phyloP scores from a whole-genome alignment of 148 eudicot species.

The Gaultheria prostrata region DNA sequence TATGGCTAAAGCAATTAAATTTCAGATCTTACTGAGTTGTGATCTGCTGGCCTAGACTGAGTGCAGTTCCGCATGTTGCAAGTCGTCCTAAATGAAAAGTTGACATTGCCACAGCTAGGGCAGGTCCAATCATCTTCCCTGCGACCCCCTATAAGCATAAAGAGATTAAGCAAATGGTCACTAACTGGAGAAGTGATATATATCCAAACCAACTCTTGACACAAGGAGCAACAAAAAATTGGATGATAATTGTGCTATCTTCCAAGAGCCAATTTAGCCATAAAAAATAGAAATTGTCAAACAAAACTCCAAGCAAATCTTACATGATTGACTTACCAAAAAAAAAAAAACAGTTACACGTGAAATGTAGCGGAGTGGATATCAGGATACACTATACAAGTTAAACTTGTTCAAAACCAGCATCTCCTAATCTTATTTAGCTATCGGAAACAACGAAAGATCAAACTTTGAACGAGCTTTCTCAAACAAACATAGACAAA shows the following conservation, averaged over 20 bases:
- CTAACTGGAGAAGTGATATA: not conserved
- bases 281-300: not conserved
- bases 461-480: not conserved
- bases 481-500: not conserved
- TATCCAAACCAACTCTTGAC: too few relatives aligned
- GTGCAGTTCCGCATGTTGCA: constrained; percentile 98
- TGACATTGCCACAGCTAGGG: constrained; percentile 96
- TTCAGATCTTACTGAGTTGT: constrained; percentile 55
- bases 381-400: too few relatives aligned
- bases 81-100: constrained; percentile 92
- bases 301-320: not conserved
- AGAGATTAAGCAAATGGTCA: not conserved
- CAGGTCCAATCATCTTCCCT: constrained; percentile 99
- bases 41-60: constrained; percentile 97
- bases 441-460: not conserved
- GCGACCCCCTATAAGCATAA: constrained; percentile 62
- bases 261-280: not conserved
- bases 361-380: too few relatives aligned
- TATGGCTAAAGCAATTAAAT: not conserved
- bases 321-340: not conserved
- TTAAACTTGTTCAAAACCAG: not conserved
- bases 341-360: too few relatives aligned
- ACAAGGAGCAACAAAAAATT: not conserved
- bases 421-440: not conserved
- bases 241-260: not conserved